Percentiles rank a stretch among this genome's conserved stretches.
Evolutionary conservation across 2,329 filamentous ascomycete species (phyloP).

Genomic region (Aspergillus sp.): DNA sequence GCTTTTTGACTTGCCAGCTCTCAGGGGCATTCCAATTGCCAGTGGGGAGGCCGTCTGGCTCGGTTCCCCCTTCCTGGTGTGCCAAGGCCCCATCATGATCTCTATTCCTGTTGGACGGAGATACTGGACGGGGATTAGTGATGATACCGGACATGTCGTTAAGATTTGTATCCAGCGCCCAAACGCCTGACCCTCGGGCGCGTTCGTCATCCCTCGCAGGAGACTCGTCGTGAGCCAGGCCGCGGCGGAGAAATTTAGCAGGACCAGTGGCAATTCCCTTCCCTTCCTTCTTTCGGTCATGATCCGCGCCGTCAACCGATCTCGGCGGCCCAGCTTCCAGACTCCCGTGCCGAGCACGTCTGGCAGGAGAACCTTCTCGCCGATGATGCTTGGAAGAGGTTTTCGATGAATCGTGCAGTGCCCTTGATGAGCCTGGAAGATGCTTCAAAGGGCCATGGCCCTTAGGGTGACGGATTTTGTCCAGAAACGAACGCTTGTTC

Average conservation of each 20-base stretch:
- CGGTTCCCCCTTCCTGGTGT: conserved; percentile 19
- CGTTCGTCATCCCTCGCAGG: conserved; percentile 15
- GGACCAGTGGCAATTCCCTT: conserved; percentile 24
- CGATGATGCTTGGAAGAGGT: conserved; percentile 16
- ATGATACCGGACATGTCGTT: conserved; percentile 88
- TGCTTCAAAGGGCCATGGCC: conserved; percentile 28
- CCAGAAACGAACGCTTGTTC: conserved; percentile 43
- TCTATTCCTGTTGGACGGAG: conserved; percentile 52
- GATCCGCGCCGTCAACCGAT: conserved; percentile 21
- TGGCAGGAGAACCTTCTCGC: conserved; percentile 24
- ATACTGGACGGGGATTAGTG: conserved; percentile 57
- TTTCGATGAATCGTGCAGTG: conserved; percentile 19
- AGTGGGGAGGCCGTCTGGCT: conserved; percentile 28
- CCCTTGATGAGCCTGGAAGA: conserved; percentile 20
- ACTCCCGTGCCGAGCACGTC: conserved; percentile 26
- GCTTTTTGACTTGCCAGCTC: conserved; percentile 83
- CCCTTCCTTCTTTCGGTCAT: conserved; percentile 30
- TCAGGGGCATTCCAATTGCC: conserved; percentile 87
- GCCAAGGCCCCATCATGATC: conserved; percentile 23
- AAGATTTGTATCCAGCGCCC: conserved; percentile 77
- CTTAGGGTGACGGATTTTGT: conserved; percentile 43
- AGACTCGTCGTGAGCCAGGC: conserved; percentile 20
- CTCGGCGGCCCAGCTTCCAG: conserved; percentile 21
- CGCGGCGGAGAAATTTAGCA: conserved; percentile 27
- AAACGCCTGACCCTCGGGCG: conserved; percentile 54